Evolutionary conservation across 1,284 basidiomycete genomes (phyloP), one percentile per base, ranked within the genome.

Genomic region (Ceratobasidium sp.): DNA sequence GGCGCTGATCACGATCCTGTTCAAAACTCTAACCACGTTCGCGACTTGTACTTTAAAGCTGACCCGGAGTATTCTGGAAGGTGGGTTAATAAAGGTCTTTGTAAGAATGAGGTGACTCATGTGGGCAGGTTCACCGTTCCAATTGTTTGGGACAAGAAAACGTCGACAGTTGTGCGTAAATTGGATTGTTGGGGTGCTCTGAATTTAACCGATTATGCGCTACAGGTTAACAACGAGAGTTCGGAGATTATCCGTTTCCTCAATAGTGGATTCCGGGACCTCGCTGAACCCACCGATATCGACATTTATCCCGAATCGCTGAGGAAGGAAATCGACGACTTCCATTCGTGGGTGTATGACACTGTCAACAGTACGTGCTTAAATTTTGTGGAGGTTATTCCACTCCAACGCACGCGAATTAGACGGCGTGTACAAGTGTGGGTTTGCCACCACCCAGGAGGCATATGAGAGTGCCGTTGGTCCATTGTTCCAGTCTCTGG

Each of bases 121-220:
- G 16, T n/a, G 39, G 46, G 42, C 19, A 87, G 88, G 58, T 94
- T 91, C 81, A 93, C 93, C 2, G 93, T 95, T 1, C 95, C 96
- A n/a, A 80, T 95, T 56, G 81, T 98, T 1, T 99, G 94, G 93
- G 97, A 98, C 81, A 96, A 89, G 81, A 91, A 97, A 79, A 81
- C 78, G 44, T 79, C 89, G 69, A 93, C 91, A 41, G 91, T 99
- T 73, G 97, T 99, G 16, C 27, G 60, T 64, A 27, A 42, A 14
- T 4, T 23, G 44, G 57, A 14, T 4, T 23, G 19, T n/a, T 36
- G 6, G 6, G 16, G 16, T 46, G 4, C 4, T 46, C 16, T n/a
- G 42, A 16, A 21, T 6, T n/a, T 6, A 46, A 6, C 42, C 6
- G 14, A 46, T 46, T 46, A 6, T n/a, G 42, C 42, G 14, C 16